Percentiles rank a stretch among this genome's conserved stretches.
phyloP scores from a whole-genome alignment of 345 rosid species.

The Heritiera fomes region DNA sequence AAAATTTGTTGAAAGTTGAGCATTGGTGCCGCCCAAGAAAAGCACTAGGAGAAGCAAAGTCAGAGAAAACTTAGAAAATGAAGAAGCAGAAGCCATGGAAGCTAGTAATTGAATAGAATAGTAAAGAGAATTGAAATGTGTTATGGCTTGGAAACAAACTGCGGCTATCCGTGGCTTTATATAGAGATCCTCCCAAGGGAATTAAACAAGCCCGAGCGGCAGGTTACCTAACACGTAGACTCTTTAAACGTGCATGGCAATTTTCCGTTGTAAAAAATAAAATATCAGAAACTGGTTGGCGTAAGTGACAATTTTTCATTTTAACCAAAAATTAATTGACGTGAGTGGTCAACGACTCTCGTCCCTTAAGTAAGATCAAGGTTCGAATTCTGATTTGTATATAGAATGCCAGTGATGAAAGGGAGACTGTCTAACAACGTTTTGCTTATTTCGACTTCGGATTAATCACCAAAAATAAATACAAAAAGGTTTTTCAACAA shows the following conservation, averaged over 20 bases:
- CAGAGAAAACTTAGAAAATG: constrained; percentile 23
- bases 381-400: too few relatives aligned
- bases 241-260: constrained; percentile 26
- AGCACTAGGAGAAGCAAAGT: constrained; percentile 41
- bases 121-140: constrained; percentile 14
- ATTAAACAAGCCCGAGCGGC: constrained; percentile 21
- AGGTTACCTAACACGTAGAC: constrained; percentile 75
- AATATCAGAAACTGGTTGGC: too few relatives aligned
- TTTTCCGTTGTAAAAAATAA: background rate
- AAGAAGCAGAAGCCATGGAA: constrained; percentile 34
- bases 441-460: too few relatives aligned
- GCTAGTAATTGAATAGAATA: background rate
- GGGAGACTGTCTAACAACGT: too few relatives aligned
- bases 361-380: too few relatives aligned
- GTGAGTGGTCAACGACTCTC: too few relatives aligned
- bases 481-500: too few relatives aligned
- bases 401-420: too few relatives aligned
- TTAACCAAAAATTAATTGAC: too few relatives aligned
- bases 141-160: constrained; percentile 18
- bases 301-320: too few relatives aligned
- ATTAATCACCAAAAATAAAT: too few relatives aligned
- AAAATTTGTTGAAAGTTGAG: constrained; percentile 69
- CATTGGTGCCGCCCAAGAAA: constrained; percentile 38
- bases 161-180: constrained; percentile 33
- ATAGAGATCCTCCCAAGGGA: constrained; percentile 35